A percentile compares a stretch with the other conserved stretches of the same genome.
These are phyloP conservation scores for Podochytrium sp. DNA, from an alignment of 192 early-diverging fungal species.

Conservation along the genomic window DNA sequence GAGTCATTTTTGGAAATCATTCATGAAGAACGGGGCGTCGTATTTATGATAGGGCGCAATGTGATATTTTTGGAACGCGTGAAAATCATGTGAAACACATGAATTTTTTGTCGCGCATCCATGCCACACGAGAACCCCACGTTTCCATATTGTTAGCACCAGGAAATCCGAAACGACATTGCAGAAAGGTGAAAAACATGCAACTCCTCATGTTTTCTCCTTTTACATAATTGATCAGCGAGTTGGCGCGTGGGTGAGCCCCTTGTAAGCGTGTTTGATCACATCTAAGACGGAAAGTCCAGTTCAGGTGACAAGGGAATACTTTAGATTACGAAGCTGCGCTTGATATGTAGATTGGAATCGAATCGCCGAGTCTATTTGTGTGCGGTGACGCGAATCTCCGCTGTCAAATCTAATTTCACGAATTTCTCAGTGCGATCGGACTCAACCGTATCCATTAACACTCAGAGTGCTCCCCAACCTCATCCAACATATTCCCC, in stretches of 20 bases:
- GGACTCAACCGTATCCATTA: background rate
- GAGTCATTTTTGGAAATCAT: no score
- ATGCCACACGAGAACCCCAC: background rate
- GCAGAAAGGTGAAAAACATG: background rate
- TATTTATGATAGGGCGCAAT: no score
- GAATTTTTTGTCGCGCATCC: background rate
- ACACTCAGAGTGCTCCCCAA: background rate
- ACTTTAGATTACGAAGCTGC: constrained; percentile 1
- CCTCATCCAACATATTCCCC: no score
- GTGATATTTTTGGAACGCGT: no score
- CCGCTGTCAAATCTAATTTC: background rate
- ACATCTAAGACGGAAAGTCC: constrained; percentile 1
- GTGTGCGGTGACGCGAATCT: background rate
- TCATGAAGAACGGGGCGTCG: no score
- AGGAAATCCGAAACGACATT: constrained; percentile 11
- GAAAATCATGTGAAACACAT: background rate
- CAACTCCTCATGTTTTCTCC: background rate
- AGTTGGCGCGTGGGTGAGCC: background rate
- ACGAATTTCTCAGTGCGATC: no score
- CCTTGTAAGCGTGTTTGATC: background rate
- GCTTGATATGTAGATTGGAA: constrained; percentile 5
- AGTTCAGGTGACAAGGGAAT: background rate
- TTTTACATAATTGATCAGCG: background rate
- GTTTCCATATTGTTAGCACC: constrained; percentile 10
- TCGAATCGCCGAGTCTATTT: background rate